Base-by-base conservation (phyloP, 2,329 filamentous ascomycete species). In the Zalaria sp. region DNA sequence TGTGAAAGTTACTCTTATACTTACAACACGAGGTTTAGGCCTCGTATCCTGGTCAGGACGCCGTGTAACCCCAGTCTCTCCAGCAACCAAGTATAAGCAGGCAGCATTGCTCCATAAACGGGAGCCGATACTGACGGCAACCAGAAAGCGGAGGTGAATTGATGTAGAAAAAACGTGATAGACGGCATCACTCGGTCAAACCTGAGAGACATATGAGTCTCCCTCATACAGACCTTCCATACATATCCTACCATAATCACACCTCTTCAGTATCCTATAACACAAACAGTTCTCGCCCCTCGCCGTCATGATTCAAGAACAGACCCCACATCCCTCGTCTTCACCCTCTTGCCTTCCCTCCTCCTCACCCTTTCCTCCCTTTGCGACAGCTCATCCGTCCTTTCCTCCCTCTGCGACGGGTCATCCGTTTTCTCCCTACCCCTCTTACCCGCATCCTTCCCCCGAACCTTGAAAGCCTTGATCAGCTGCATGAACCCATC, bases 401-500 rank as follows among this genome's bases (percentile, higher is more conserved):
- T 29, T 9, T 39, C 18, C 10, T 42, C 31, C 34, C 35, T 40
- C 25, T 40, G 35, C 5, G 32, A 5, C 18, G 36, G 38, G 5
- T 18, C 34, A 26, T 39, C 35, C 11, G 26, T 43, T 5, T 37
- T 37, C 8, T 29, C 28, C 29, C 40, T 43, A 28, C 25, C 37
- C 35, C 41, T 36, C 31, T 41, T 27, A 18, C 34, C 34, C 25
- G 27, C 18, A 26, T 40, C 40, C 6, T 37, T 32, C 40, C 36
- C 42, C 27, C 45, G 25, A 10, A 38, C 27, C n/a, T 37, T 8
- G 38, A 34, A 29, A 11, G 32, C 38, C 10, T 35, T 18, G 2
- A 48, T 41, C 35, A 72, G 69, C 52, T 66, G 64, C 50, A 85
- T 49, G 51, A 81, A 85, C 0, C 80, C 76, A 56, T 85, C 80